Base-by-base conservation (phyloP, 345 rosid genomes). In the Heritiera littoralis region DNA sequence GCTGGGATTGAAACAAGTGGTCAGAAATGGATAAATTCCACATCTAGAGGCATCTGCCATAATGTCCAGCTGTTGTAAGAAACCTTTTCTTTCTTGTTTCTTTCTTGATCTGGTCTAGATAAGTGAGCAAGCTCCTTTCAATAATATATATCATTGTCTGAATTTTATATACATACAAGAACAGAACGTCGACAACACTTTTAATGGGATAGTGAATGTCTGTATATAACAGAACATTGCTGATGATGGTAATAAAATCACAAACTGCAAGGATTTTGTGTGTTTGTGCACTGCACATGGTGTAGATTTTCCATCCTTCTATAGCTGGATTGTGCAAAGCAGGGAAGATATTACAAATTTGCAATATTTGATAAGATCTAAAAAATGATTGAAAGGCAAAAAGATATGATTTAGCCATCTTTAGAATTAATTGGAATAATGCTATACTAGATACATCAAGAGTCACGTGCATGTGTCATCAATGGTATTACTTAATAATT, bases 81-180 rank as follows among this genome's bases (percentile, higher is more conserved):
- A 55, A 55, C 14, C 56, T 0, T 52, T 5, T 15, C 14, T 14
- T 52, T 52, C 56, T 35, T 60, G 65, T 60, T 60, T 28, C 38
- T 63, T 74, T 86, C 76, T 72, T 54, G 75, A 86, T 88, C 84
- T 82, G 83, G 56, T 87, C 88, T 86, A 79, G 89, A 83, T 76
- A 85, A 83, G 32, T 77, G 91, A 79, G 86, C 81, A 80, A 70
- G 61, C 70, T 63, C 48, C 41, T 74, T 65, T 77, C 76, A 63
- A 45, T 46, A 35, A 38, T 59, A 32, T 74, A 63, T 60, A 68
- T 68, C 52, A 46, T 78, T 74, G 38, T 45, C 78, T 52, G 35
- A 67, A 64, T 54, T 80, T 67, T 77, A 49, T 71, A 85, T 82
- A 81, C 7, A 52, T 14, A 14, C 9, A 7, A 28, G 48, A 79